These are phyloP conservation scores for Amanita pseudoporphyria DNA, from an alignment of 768 basidiomycete genomes.

Conservation along the genomic window DNA sequence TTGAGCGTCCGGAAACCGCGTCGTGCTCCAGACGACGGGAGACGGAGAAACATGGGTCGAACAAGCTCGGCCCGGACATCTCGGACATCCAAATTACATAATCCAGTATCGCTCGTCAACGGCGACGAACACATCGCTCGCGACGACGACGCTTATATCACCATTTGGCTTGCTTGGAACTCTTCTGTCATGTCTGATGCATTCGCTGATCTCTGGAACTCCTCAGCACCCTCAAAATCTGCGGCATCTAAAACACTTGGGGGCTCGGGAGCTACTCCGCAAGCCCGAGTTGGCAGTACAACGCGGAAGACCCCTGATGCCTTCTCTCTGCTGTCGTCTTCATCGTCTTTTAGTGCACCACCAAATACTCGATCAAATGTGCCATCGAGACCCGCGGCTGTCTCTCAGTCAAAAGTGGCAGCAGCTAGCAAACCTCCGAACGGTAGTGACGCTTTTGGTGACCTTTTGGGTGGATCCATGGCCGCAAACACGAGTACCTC, in stretches of 20 bases:
- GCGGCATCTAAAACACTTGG: slow-evolving; percentile 28
- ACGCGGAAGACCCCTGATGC: slow-evolving; percentile 35
- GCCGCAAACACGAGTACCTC: slow-evolving; percentile 16
- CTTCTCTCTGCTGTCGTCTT: slow-evolving; percentile 39
- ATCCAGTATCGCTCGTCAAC: not conserved
- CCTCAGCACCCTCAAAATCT: slow-evolving; percentile 47
- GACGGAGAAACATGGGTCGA: not conserved
- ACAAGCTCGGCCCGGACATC: no score
- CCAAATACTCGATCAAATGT: slow-evolving; percentile 2
- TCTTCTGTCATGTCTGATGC: slow-evolving; percentile 52
- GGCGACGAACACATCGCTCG: not conserved
- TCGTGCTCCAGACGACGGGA: not conserved
- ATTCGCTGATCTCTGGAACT: slow-evolving; percentile 71
- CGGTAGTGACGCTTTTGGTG: slow-evolving; percentile 62
- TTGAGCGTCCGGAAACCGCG: not conserved
- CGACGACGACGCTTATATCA: not conserved
- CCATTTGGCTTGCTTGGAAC: not conserved
- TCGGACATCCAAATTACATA: not conserved
- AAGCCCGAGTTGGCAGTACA: not conserved
- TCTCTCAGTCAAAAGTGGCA: slow-evolving; percentile 19
- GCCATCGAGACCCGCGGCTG: slow-evolving; percentile 12
- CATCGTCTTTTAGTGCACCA: not conserved
- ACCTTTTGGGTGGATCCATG: slow-evolving; percentile 39
- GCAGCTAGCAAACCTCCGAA: slow-evolving; percentile 15
- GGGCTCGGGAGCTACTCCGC: slow-evolving; percentile 16